These are phyloP conservation scores for Ophiostoma sp. DNA, from an alignment of 2,329 filamentous ascomycete species.

Conservation along the genomic window DNA sequence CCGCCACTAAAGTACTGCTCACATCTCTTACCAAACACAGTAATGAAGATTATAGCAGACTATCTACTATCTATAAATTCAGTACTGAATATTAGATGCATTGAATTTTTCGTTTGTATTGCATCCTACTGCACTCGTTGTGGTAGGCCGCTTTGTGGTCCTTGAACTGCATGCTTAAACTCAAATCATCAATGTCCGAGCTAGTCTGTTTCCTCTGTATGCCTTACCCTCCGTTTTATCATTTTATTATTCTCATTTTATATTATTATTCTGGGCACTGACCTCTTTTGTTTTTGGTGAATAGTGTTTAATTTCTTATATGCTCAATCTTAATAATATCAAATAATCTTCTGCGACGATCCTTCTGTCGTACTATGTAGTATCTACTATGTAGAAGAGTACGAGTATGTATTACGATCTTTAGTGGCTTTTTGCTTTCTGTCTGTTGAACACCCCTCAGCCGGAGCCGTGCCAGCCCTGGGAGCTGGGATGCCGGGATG, in stretches of 20 bases:
- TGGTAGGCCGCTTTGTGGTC: background rate
- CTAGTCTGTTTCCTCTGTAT: background rate
- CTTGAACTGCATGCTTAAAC: background rate
- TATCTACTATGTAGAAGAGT: too few species aligned
- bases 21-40: slow-evolving; percentile 2
- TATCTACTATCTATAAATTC: background rate
- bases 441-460: background rate
- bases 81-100: background rate
- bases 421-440: background rate
- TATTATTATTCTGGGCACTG: background rate
- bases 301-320: background rate
- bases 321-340: background rate
- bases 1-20: background rate
- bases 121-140: background rate
- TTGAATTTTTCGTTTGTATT: background rate
- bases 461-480: slow-evolving; percentile 14
- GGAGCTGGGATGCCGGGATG: slow-evolving; percentile 6
- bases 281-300: background rate
- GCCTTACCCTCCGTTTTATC: background rate
- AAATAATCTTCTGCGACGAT: background rate
- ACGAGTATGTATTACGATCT: background rate
- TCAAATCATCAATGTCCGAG: background rate
- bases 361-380: too few species aligned
- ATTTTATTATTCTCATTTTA: background rate
- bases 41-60: background rate